Evolutionary conservation across 768 basidiomycete genomes (phyloP), one percentile per base, ranked within the genome.

Genomic region (Mycena amicta): DNA sequence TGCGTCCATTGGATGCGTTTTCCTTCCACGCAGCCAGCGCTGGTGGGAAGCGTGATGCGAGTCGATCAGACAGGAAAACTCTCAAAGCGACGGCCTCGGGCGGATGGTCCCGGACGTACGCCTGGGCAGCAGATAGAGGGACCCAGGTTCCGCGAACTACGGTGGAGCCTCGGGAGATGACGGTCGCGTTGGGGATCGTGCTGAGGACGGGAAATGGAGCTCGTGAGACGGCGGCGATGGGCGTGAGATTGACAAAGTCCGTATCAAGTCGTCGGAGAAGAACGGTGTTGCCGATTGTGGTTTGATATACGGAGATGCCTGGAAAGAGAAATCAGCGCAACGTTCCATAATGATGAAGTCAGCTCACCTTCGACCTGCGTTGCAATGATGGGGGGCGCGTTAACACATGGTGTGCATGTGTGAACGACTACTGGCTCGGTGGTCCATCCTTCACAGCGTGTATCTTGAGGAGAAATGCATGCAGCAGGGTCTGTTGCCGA

Each of bases 241-340:
- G 79, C 41, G 86, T 80, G 46, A 90, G 77, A 69, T 91, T 88
- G 65, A 91, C 88, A 63, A 88, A 91, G 66, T 89, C 88, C 30
- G 88, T 88, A 72, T 91, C 89, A 54, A 90, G 84, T 62, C 90
- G 85, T 64, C 90, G 84, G 61, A 90, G 72, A 47, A 91, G 76
- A 29, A 80, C 74, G 51, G 77, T 76, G 6, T 79, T 70, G 39
- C 82, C 84, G 11, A 90, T 77, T 52, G 74, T 77, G 71, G 85
- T 88, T 68, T 88, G 87, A 71, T 90, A 91, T 50, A 91, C 88
- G 37, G 87, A 82, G 55, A 91, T 86, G 63, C 85, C 89, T 91
- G 18, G 58, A 50, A 23, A 29, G n/a, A n/a, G n/a, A 57, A 57
- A 50, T 33, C 55, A 63, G 47, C 37, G 47, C 40, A 46, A 57